A percentile compares a stretch with the other conserved stretches of the same genome.
Evolutionary conservation across 164 flowering plant genomes (phyloP).

Genomic region (Chloranthus sessilifolius): DNA sequence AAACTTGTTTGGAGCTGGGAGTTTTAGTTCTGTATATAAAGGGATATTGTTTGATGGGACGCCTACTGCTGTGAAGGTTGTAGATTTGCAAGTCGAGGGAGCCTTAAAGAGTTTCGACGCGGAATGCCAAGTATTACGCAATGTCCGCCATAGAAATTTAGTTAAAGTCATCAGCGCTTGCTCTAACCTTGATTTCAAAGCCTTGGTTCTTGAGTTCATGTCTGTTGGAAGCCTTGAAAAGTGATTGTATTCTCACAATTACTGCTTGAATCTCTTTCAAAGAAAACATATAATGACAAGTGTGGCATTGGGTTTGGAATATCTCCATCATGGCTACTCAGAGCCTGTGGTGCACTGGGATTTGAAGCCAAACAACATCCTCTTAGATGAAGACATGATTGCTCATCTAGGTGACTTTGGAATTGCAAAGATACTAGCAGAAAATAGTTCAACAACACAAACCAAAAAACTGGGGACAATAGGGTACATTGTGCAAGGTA

Average conservation of each 20-base stretch:
- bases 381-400: constrained; percentile 5
- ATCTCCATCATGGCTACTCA: constrained; percentile 3
- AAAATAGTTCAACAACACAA: neutral
- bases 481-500: constrained; percentile 28
- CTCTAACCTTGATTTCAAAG: constrained; percentile 8
- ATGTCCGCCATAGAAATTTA: constrained; percentile 7
- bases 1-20: constrained; percentile 8
- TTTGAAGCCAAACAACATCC: constrained; percentile 6
- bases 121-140: constrained; percentile 3
- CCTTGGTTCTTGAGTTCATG: constrained; percentile 5
- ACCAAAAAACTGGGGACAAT: constrained; percentile 10
- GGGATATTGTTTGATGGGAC: neutral
- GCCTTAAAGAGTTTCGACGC: constrained; percentile 1
- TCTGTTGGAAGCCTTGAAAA: constrained; percentile 3
- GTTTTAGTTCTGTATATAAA: constrained; percentile 4
- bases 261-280: neutral
- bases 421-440: neutral
- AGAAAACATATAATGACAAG: constrained; percentile 4
- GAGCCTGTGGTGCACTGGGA: constrained; percentile 4
- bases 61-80: neutral
- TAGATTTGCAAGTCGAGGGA: constrained; percentile 1
- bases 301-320: constrained; percentile 5
- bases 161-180: constrained; percentile 3
- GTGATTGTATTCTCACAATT: neutral
- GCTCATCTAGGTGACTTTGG: constrained; percentile 9